Percentiles rank a stretch among this genome's conserved stretches.
These are phyloP conservation scores for Globisporangium polare DNA, from an alignment of 352 stramenopile species.

Conservation along the genomic window DNA sequence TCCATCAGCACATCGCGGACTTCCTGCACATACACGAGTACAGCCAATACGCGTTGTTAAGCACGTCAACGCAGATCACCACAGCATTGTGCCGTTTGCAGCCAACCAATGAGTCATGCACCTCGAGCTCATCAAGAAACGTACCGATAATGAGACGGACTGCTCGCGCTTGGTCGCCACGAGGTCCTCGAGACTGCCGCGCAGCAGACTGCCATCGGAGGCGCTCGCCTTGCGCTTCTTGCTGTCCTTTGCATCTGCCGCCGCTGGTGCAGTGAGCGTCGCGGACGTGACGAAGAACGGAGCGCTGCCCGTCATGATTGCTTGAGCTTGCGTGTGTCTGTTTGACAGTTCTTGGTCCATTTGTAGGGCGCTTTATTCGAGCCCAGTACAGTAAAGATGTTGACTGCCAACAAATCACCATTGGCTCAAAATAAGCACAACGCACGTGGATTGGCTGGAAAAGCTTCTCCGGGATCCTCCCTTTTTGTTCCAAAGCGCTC, in stretches of 20 bases:
- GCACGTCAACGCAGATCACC: not conserved
- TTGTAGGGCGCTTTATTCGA: not conserved
- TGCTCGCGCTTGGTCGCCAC: conserved; percentile 27
- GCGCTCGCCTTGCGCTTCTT: conserved; percentile 29
- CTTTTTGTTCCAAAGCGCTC: not conserved
- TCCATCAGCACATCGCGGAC: conserved; percentile 64
- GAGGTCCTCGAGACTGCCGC: conserved; percentile 37
- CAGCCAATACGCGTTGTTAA: not conserved
- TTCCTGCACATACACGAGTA: conserved; percentile 25
- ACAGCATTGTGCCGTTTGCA: not conserved
- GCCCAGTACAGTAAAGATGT: not conserved
- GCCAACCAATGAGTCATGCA: no score
- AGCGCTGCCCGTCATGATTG: conserved; percentile 48
- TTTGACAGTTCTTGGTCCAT: no score
- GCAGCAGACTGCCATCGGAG: conserved; percentile 21
- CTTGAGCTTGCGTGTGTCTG: conserved; percentile 2
- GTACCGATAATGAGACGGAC: conserved; percentile 35
- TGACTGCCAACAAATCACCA: conserved; percentile 1
- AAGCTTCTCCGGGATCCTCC: not conserved
- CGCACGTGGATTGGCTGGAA: conserved; percentile 12
- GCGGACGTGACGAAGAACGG: conserved; percentile 41
- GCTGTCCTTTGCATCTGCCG: not conserved
- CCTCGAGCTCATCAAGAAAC: not conserved
- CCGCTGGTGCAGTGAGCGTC: conserved; percentile 13
- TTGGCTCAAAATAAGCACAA: not conserved